A percentile compares a stretch with the other conserved stretches of the same genome.
phyloP scores from a whole-genome alignment of 192 early-diverging fungal genomes.

The Chytriomyces sp. region DNA sequence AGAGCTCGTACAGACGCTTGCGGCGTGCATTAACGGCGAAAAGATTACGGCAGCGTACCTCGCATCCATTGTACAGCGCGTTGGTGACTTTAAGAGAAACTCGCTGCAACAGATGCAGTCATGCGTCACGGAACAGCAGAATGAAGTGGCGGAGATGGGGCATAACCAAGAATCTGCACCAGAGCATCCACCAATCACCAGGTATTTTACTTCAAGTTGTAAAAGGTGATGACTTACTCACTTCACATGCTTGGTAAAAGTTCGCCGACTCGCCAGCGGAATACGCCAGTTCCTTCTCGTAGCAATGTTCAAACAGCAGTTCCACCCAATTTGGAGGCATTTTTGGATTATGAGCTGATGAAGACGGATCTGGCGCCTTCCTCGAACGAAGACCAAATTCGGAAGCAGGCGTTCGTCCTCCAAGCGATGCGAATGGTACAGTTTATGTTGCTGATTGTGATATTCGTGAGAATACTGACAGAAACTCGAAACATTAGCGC shows the following conservation, averaged over 20 bases:
- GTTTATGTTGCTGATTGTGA: neutral
- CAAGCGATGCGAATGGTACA: conserved; percentile 45
- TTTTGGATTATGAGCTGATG: conserved; percentile 41
- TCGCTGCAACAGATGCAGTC: neutral
- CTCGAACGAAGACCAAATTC: neutral
- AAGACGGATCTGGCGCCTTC: conserved; percentile 31
- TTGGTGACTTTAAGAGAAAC: conserved; percentile 48
- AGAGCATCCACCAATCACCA: too few species aligned
- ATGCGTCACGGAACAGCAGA: conserved; percentile 11
- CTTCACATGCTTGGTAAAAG: neutral
- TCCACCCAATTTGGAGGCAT: conserved; percentile 21
- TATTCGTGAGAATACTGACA: neutral
- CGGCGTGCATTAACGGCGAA: conserved; percentile 53
- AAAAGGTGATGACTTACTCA: neutral
- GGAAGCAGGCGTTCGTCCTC: conserved; percentile 39
- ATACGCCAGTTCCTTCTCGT: conserved; percentile 5
- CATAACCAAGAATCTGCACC: neutral
- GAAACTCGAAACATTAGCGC: conserved; percentile 21
- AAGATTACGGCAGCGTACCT: conserved; percentile 59
- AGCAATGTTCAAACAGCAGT: neutral
- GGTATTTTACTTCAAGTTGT: neutral
- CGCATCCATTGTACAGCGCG: conserved; percentile 45
- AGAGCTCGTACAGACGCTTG: conserved; percentile 59
- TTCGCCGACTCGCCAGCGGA: neutral
- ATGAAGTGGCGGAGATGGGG: neutral